A percentile compares a stretch with the other conserved stretches of the same genome.
Evolutionary conservation across 2,329 filamentous ascomycete species (phyloP).

Genomic region (Curvularia verruculosa): DNA sequence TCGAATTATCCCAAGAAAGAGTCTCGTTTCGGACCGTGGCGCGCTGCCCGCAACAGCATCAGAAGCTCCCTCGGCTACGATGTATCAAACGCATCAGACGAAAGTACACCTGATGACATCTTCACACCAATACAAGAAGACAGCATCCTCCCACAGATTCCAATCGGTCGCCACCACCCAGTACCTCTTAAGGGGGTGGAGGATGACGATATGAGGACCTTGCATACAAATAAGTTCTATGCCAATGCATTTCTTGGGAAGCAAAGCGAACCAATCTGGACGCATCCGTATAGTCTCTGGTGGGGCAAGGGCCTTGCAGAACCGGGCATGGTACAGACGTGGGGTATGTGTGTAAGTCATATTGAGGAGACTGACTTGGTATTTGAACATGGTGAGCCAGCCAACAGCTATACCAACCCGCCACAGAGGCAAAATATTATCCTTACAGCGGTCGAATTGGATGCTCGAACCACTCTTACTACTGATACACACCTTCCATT

Average conservation of each 20-base stretch:
- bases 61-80: constrained; percentile 16
- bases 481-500: constrained; percentile 62
- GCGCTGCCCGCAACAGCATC: constrained; percentile 19
- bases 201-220: constrained; percentile 50
- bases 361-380: constrained; percentile 70
- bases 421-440: constrained; percentile 77
- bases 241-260: constrained; percentile 78
- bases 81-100: not conserved
- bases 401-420: constrained; percentile 71
- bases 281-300: constrained; percentile 64
- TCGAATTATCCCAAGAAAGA: constrained; percentile 9
- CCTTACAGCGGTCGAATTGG: constrained; percentile 78
- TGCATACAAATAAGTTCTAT: constrained; percentile 75
- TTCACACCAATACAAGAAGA: constrained; percentile 52
- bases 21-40: constrained; percentile 13
- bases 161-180: constrained; percentile 49
- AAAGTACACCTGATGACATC: constrained; percentile 40
- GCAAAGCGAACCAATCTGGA: constrained; percentile 72
- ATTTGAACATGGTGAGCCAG: constrained; percentile 60
- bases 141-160: constrained; percentile 50
- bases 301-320: constrained; percentile 55
- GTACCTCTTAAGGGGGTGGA: constrained; percentile 49
- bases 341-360: constrained; percentile 54
- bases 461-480: constrained; percentile 61
- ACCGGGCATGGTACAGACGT: constrained; percentile 64